phyloP scores from a whole-genome alignment of 768 basidiomycete genomes.

The Xanthoconium purpureum region DNA sequence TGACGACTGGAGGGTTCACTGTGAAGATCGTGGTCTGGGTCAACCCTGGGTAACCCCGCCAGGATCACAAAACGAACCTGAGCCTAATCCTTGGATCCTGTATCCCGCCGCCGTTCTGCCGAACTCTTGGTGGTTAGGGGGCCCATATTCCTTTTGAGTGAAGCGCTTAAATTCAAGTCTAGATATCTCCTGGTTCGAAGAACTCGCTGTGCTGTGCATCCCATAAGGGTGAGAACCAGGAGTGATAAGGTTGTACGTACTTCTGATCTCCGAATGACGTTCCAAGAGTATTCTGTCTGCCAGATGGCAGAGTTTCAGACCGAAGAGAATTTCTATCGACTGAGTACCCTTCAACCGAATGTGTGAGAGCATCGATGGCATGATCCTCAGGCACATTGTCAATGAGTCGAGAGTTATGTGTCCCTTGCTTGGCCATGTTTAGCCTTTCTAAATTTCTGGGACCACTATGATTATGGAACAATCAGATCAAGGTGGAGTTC shows the following conservation, averaged over 20 bases:
- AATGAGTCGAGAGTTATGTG: not conserved
- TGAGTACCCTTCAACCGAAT: not conserved
- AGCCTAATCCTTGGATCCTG: constrained; percentile 14
- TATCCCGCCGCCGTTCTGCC: not conserved
- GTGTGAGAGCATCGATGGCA: constrained; percentile 4
- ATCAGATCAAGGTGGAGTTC: constrained; percentile 1
- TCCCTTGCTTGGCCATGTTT: not conserved
- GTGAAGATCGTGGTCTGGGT: not conserved
- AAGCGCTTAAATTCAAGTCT: not conserved
- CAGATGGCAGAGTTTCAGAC: constrained; percentile 4
- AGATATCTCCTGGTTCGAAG: constrained; percentile 2
- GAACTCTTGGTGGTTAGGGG: constrained; percentile 6
- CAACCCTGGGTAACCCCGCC: not conserved
- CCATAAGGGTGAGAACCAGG: constrained; percentile 6
- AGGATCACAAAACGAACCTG: constrained; percentile 11
- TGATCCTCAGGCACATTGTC: not conserved
- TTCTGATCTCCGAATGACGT: not conserved
- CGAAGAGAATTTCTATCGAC: not conserved
- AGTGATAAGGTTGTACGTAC: not conserved
- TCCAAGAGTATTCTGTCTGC: not conserved
- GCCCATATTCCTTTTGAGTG: constrained; percentile 4
- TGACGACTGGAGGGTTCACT: not conserved
- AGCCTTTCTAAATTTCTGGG: not conserved
- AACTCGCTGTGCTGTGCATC: not conserved
- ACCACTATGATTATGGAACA: not conserved